Evolutionary conservation across 805 yeast species (phyloP).

Genomic region (Vanderwaltozyma verrucispora): DNA sequence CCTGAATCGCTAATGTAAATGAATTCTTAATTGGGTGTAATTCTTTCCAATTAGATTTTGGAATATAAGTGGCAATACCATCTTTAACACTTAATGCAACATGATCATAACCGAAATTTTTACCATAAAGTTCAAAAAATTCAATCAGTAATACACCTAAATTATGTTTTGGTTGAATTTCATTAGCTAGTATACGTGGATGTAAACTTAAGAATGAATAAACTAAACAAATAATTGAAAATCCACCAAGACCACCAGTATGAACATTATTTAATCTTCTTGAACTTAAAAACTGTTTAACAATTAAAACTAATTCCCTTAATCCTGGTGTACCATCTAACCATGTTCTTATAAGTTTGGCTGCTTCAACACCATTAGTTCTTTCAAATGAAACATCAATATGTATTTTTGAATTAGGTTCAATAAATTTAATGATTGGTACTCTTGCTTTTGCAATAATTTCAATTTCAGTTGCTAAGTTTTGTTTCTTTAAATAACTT

Average conservation of each 20-base stretch:
- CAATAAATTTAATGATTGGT: conserved; percentile 87
- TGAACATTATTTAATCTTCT: conserved; percentile 79
- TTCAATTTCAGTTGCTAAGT: conserved; percentile 62
- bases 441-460: conserved; percentile 87
- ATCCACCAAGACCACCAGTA: conserved; percentile 92
- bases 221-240: conserved; percentile 79
- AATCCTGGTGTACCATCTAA: conserved; percentile 60
- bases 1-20: conserved; percentile 68
- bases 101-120: conserved; percentile 74
- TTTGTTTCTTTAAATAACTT: conserved; percentile 48
- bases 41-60: conserved; percentile 44
- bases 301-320: conserved; percentile 68
- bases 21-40: conserved; percentile 33
- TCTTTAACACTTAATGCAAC: conserved; percentile 55
- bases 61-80: conserved; percentile 49
- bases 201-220: conserved; percentile 72
- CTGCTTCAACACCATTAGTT: conserved; percentile 73
- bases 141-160: conserved; percentile 82
- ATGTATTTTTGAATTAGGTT: conserved; percentile 55
- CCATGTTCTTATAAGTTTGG: conserved; percentile 70
- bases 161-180: conserved; percentile 60
- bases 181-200: conserved; percentile 60
- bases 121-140: conserved; percentile 87
- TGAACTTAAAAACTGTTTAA: conserved; percentile 76
- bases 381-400: conserved; percentile 89